Evolutionary conservation across 202 grass and related monocot genomes (phyloP).

Genomic region (Sporobolus alterniflorus): DNA sequence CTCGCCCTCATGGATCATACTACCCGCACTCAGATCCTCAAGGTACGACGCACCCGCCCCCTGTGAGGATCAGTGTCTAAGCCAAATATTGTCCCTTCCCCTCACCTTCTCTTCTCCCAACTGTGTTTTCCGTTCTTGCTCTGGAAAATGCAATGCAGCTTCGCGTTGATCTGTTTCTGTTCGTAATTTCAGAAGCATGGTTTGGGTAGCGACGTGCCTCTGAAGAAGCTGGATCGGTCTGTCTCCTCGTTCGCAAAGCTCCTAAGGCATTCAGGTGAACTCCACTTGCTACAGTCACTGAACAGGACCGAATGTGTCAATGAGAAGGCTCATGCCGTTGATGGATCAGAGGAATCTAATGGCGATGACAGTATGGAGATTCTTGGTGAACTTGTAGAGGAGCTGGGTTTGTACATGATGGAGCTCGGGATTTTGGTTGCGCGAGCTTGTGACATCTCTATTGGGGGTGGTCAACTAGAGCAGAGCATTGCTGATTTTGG

Average conservation of each 20-base stretch:
- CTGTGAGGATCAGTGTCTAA: neutral
- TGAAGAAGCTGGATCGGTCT: slow-evolving; percentile 67
- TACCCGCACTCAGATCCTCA: slow-evolving; percentile 57
- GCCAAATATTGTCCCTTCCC: neutral
- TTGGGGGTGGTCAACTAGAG: slow-evolving; percentile 59
- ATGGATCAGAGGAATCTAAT: slow-evolving; percentile 24
- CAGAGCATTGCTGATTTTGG: slow-evolving; percentile 68
- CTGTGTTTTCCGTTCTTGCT: neutral
- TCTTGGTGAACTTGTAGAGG: slow-evolving; percentile 57
- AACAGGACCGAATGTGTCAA: neutral
- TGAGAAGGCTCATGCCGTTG: neutral
- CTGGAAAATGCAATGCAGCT: neutral
- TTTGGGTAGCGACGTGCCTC: slow-evolving; percentile 79
- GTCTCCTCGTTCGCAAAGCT: slow-evolving; percentile 76
- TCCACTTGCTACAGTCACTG: neutral
- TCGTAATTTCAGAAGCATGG: slow-evolving; percentile 67
- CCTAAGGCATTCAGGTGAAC: slow-evolving; percentile 41
- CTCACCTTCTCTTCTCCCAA: too few species aligned
- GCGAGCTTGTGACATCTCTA: slow-evolving; percentile 72
- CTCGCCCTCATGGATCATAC: slow-evolving; percentile 68
- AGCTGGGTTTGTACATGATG: slow-evolving; percentile 81
- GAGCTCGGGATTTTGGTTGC: slow-evolving; percentile 75
- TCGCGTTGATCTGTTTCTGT: slow-evolving; percentile 16
- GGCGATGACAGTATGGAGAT: slow-evolving; percentile 40
- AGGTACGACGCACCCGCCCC: slow-evolving; percentile 37